Evolutionary conservation across 202 grass and related monocot species (phyloP), one percentile per base, ranked within the genome.

Genomic region (Setaria viridis): DNA sequence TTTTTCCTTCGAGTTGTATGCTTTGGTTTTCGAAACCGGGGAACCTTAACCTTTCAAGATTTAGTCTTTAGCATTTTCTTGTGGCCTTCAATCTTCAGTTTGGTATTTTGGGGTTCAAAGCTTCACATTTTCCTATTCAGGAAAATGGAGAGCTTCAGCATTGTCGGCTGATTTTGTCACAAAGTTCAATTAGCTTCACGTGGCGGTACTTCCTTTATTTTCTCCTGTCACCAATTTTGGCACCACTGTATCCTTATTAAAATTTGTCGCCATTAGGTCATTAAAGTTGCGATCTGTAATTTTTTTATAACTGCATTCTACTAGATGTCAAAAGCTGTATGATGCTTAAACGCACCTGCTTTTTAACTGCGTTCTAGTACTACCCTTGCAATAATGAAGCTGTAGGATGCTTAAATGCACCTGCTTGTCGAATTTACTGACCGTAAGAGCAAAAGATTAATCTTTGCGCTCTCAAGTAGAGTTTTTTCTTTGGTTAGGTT

Each of bases 91-190:
- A n/a, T 64, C 11, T 62, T 53, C 32, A 35, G 62, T 35, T 74
- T 55, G 70, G 43, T 54, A 33, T 76, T 76, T 85, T 63, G 43
- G 34, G 53, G 20, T 58, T 76, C 39, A 70, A 41, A 68, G 68
- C 50, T 80, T 83, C 39, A 58, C 14, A 54, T 43, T 68, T 45
- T 57, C 9, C 12, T 60, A 35, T 13, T 29, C 13, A 20, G 10
- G 15, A 20, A 66, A 30, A 49, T 13, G 30, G 8, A n/a, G 47
- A 32, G 4, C 15, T 53, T 74, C 34, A 45, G 48, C 5, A 16
- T 65, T 74, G 81, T 84, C 59, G 39, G 82, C 50, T 66, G 59
- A 67, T 79, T 68, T 67, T 58, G 68, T 48, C 75, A 51, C 7
- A 29, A 77, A 63, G 65, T 58, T 19, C 54, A 50, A 16, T 82